Evolutionary conservation across 2,329 filamentous ascomycete genomes (phyloP).

Genomic region (Aspergillus fijiensis): DNA sequence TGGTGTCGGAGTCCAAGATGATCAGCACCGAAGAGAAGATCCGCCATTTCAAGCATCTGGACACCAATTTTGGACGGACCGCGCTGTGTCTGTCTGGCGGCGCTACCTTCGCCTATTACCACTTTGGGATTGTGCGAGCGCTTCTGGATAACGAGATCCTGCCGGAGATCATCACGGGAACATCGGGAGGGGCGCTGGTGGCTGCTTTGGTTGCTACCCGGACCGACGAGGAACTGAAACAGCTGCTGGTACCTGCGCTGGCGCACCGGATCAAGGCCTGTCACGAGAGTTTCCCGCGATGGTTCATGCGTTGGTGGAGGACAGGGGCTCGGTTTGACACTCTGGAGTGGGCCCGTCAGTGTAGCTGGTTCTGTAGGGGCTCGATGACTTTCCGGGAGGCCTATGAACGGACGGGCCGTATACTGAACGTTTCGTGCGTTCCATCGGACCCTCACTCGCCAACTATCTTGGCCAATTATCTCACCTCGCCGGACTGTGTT

Average conservation of each 20-base stretch:
- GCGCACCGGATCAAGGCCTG: constrained; percentile 82
- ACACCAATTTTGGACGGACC: constrained; percentile 88
- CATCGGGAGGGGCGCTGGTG: constrained; percentile 87
- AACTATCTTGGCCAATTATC: constrained; percentile 89
- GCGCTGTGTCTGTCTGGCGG: constrained; percentile 91
- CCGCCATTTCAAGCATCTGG: constrained; percentile 78
- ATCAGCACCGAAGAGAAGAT: constrained; percentile 73
- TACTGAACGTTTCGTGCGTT: constrained; percentile 93
- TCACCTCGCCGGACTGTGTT: constrained; percentile 93
- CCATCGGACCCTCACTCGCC: constrained; percentile 93
- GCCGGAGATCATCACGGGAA: constrained; percentile 93
- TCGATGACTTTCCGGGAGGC: constrained; percentile 94
- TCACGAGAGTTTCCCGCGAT: constrained; percentile 71
- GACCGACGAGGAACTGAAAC: constrained; percentile 85
- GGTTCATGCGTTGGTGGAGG: constrained; percentile 82
- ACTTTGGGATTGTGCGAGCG: constrained; percentile 89
- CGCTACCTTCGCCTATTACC: constrained; percentile 93
- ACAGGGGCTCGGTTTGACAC: constrained; percentile 94
- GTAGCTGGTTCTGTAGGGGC: constrained; percentile 86
- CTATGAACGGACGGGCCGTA: constrained; percentile 87
- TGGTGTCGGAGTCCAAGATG: constrained; percentile 67
- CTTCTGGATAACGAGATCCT: constrained; percentile 81
- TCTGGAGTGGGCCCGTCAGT: constrained; percentile 81
- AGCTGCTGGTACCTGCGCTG: constrained; percentile 82
- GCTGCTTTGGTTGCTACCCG: constrained; percentile 84